phyloP scores from a whole-genome alignment of 495 filamentous ascomycete species.

The Copromyces sp. region DNA sequence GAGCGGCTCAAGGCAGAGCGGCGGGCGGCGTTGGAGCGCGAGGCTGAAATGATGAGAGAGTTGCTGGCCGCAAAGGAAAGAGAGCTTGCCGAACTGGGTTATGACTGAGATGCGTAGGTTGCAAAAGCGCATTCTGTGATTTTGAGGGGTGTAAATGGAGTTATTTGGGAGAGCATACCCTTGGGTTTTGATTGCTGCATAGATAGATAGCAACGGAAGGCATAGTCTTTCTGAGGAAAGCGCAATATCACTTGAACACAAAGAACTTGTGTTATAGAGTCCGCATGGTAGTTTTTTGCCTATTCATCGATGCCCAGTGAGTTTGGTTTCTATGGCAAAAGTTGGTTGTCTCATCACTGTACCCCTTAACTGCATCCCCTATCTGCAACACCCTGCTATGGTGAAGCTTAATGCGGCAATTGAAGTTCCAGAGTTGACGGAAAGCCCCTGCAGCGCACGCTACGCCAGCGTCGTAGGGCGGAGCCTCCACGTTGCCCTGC shows the following conservation, averaged over 20 bases:
- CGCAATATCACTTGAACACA: neutral
- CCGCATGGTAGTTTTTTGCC: neutral
- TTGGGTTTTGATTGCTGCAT: neutral
- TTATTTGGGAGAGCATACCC: neutral
- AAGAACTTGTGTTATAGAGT: neutral
- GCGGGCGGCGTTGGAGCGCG: constrained; percentile 55
- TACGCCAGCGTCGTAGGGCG: neutral
- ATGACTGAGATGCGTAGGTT: constrained; percentile 9
- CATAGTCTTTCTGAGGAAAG: neutral
- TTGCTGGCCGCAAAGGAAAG: constrained; percentile 65
- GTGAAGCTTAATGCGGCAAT: neutral
- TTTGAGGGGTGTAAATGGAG: neutral
- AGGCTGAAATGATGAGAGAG: constrained; percentile 69
- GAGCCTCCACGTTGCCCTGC: neutral
- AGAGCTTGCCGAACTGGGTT: constrained; percentile 59
- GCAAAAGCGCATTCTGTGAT: neutral
- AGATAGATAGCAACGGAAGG: neutral
- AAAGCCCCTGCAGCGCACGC: neutral
- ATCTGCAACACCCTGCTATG: constrained; percentile 1
- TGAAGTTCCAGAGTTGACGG: constrained; percentile 1
- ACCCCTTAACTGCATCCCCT: neutral
- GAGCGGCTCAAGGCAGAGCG: constrained; percentile 51
- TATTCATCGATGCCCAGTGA: neutral
- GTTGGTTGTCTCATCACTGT: neutral
- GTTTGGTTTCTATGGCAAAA: neutral